Conservation (phyloP, 345 rosid genomes). For the Bruguiera parviflora region DNA sequence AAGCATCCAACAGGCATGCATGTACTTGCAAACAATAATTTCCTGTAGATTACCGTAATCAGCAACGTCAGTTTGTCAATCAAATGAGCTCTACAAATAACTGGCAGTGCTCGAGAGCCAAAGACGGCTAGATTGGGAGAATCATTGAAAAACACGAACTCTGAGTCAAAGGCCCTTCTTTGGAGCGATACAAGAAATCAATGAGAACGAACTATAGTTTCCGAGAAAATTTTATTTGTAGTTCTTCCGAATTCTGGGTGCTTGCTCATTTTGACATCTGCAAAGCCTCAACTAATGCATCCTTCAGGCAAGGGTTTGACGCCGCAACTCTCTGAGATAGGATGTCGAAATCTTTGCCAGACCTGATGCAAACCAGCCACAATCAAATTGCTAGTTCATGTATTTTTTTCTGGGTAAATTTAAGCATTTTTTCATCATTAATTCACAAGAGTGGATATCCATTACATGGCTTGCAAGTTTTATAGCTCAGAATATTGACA, state of each 20-base stretch:
- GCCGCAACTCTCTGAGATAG: conserved; percentile 79
- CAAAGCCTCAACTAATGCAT: conserved; percentile 66
- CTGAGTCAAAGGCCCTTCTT: background rate
- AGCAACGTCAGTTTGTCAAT: too few species aligned
- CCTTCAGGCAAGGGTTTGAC: conserved; percentile 72
- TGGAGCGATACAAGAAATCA: background rate
- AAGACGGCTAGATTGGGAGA: background rate
- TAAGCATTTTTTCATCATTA: conserved; percentile 2
- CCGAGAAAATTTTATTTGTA: background rate
- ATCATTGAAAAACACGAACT: conserved; percentile 1
- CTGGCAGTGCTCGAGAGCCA: conserved; percentile 6
- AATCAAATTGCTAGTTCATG: conserved; percentile 8
- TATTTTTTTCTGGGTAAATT: conserved; percentile 2
- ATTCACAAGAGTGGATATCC: background rate
- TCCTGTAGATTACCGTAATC: too few species aligned
- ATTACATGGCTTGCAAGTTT: background rate
- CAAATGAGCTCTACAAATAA: conserved; percentile 4
- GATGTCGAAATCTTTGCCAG: conserved; percentile 83
- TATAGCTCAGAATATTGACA: conserved; percentile 3
- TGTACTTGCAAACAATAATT: background rate
- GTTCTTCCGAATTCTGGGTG: background rate
- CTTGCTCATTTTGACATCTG: conserved; percentile 34
- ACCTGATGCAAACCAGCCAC: conserved; percentile 43
- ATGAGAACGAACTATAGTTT: background rate
- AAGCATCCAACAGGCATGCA: background rate